A percentile compares a stretch with the other conserved stretches of the same genome.
Conservation (phyloP, 495 filamentous ascomycete genomes). For the Neurospora terricola region DNA sequence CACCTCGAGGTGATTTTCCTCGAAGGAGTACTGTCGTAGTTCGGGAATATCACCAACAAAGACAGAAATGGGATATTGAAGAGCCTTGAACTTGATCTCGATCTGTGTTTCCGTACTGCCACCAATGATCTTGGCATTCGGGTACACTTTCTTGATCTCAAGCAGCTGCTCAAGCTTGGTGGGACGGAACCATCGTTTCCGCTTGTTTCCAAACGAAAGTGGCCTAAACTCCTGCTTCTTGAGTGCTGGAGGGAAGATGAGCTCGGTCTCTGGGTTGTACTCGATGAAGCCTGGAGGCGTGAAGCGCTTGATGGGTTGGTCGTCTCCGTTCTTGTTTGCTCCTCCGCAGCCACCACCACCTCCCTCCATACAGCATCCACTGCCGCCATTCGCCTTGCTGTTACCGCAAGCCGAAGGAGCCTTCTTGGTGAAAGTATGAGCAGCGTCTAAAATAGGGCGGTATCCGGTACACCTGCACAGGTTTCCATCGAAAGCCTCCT, state of each 20-base stretch:
- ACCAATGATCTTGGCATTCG: slow-evolving; percentile 86
- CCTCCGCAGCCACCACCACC: slow-evolving; percentile 49
- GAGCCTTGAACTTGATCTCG: slow-evolving; percentile 94
- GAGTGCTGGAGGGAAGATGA: slow-evolving; percentile 85
- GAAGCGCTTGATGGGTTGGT: slow-evolving; percentile 55
- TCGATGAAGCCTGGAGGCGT: slow-evolving; percentile 82
- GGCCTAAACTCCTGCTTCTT: slow-evolving; percentile 74
- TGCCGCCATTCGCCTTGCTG: slow-evolving; percentile 48
- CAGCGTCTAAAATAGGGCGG: slow-evolving; percentile 86
- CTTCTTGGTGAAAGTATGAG: slow-evolving; percentile 54
- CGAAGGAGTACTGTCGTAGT: slow-evolving; percentile 65
- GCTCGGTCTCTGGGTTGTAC: slow-evolving; percentile 83
- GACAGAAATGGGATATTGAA: slow-evolving; percentile 82
- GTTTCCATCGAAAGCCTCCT: slow-evolving; percentile 92
- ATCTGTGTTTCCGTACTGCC: slow-evolving; percentile 97
- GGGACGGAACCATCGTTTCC: slow-evolving; percentile 87
- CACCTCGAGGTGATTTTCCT: slow-evolving; percentile 72
- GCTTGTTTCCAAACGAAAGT: slow-evolving; percentile 85
- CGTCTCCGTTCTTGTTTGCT: slow-evolving; percentile 32
- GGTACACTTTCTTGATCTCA: slow-evolving; percentile 79
- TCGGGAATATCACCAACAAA: slow-evolving; percentile 91
- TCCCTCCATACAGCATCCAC: slow-evolving; percentile 61
- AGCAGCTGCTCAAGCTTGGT: slow-evolving; percentile 79
- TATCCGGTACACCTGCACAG: slow-evolving; percentile 95
- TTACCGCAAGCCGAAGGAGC: slow-evolving; percentile 42